These are phyloP conservation scores for Ammopiptanthus mongolicus DNA, from an alignment of 306 rosid genomes.

Conservation along the genomic window DNA sequence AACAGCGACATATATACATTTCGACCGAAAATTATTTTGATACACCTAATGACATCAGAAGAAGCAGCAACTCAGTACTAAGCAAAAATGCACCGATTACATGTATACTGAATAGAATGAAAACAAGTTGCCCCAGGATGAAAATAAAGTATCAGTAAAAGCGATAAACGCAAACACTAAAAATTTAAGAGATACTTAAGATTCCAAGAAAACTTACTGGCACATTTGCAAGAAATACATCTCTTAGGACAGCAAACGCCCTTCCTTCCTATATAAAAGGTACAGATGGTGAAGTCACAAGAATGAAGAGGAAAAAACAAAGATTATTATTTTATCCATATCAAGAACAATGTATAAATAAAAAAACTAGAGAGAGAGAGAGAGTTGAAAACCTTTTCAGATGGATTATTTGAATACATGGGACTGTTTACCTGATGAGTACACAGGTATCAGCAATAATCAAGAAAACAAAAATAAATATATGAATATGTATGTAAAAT, in stretches of 20 bases:
- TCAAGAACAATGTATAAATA: conserved; percentile 13
- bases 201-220: conserved; percentile 47
- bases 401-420: conserved; percentile 25
- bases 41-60: conserved; percentile 43
- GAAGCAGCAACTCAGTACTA: conserved; percentile 11
- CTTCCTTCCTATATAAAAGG: conserved; percentile 49
- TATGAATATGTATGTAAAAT: conserved; percentile 2
- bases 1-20: conserved; percentile 87
- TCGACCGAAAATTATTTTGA: conserved; percentile 59
- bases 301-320: not conserved
- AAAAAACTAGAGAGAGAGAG: not conserved
- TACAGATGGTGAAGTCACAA: conserved; percentile 9
- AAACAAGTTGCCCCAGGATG: not conserved
- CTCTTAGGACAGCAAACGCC: conserved; percentile 52
- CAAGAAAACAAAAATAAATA: not conserved
- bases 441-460: conserved; percentile 16
- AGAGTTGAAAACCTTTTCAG: conserved; percentile 48
- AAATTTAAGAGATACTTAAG: not conserved
- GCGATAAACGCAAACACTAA: not conserved
- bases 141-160: not conserved
- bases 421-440: conserved; percentile 51
- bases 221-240: conserved; percentile 78
- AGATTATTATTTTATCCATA: not conserved
- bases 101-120: not conserved
- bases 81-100: conserved; percentile 16